Conservation (phyloP, 2,329 filamentous ascomycete species). For the Exophiala mesophila region DNA sequence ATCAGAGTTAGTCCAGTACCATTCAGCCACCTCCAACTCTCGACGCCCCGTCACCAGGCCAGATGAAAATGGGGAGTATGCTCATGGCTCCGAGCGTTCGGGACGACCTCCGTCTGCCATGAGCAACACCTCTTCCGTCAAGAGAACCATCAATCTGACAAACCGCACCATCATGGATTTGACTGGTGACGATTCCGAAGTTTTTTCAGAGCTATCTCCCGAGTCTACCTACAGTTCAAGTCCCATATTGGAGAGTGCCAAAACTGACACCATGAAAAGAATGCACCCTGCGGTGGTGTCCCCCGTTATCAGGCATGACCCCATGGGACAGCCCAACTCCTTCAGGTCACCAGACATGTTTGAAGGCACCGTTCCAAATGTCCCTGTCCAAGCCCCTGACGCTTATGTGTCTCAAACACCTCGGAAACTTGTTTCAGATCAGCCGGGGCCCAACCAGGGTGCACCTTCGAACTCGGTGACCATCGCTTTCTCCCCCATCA, state of each 20-base stretch:
- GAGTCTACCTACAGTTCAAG: conserved; percentile 15
- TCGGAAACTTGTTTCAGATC: conserved; percentile 4
- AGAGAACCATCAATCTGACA: conserved; percentile 15
- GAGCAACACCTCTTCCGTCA: conserved; percentile 19
- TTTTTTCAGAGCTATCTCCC: conserved; percentile 10
- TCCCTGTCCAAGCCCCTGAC: neutral
- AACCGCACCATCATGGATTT: conserved; percentile 25
- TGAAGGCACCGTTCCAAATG: neutral
- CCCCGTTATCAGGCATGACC: neutral
- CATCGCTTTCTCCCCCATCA: conserved; percentile 23
- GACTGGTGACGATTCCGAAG: conserved; percentile 21
- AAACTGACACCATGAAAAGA: conserved; percentile 11
- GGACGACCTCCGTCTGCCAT: conserved; percentile 15
- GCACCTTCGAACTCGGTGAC: conserved; percentile 1
- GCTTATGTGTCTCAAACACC: conserved; percentile 1
- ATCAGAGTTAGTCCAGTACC: conserved; percentile 2
- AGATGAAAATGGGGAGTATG: neutral
- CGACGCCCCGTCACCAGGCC: conserved; percentile 1
- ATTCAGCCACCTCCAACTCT: neutral
- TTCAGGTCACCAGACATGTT: neutral
- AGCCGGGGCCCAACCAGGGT: neutral
- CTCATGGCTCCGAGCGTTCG: conserved; percentile 6
- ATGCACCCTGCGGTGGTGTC: conserved; percentile 4
- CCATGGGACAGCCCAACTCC: too few species aligned
- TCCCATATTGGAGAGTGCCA: conserved; percentile 17